Conservation (phyloP, 2,329 filamentous ascomycete genomes). For the Alternaria atra region DNA sequence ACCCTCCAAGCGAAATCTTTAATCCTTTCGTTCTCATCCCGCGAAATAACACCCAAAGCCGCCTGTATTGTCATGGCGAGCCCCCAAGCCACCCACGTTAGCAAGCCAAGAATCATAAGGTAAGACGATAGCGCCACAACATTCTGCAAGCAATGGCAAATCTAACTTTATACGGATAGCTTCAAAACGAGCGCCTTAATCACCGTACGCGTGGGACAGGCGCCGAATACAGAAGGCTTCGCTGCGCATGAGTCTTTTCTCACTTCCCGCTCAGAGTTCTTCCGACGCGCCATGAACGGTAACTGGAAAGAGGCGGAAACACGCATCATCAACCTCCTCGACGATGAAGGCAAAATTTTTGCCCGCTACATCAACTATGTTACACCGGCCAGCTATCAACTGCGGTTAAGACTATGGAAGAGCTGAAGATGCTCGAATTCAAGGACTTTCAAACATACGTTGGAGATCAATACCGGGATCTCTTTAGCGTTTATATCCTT, state of each 20-base stretch:
- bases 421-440: neutral
- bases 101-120: neutral
- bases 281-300: conserved; percentile 23
- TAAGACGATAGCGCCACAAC: neutral
- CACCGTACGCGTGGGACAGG: conserved; percentile 13
- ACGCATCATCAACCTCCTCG: conserved; percentile 9
- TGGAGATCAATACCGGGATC: neutral
- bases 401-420: neutral
- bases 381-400: conserved; percentile 14
- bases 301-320: conserved; percentile 20
- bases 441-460: rapidly evolving
- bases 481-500: neutral
- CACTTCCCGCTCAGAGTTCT: conserved; percentile 22
- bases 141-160: neutral
- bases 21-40: neutral
- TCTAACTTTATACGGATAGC: neutral
- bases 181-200: neutral
- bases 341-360: conserved; percentile 19
- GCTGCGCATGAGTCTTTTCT: conserved; percentile 20
- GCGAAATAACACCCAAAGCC: neutral
- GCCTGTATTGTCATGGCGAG: neutral
- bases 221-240: conserved; percentile 3
- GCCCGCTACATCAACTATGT: conserved; percentile 18
- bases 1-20: neutral
- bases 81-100: neutral